These are phyloP conservation scores for Phialophora macrospora DNA, from an alignment of 2,329 filamentous ascomycete species.

Conservation along the genomic window DNA sequence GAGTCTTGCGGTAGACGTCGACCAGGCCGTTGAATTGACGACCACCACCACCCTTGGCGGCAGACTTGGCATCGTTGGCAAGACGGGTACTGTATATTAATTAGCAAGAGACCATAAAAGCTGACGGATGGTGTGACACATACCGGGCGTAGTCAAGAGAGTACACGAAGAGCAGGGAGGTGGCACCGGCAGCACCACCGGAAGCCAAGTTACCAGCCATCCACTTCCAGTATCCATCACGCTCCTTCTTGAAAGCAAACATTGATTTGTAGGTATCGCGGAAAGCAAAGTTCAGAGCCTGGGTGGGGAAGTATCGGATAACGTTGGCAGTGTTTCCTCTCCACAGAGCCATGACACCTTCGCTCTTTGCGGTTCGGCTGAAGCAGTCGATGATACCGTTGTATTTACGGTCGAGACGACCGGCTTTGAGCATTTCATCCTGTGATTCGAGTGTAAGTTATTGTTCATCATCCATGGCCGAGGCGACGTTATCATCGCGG, in stretches of 20 bases:
- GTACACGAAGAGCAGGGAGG: conserved; percentile 99
- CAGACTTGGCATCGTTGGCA: conserved; percentile 99
- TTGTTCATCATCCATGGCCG: neutral
- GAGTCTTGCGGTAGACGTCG: conserved; percentile 99
- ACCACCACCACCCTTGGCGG: conserved; percentile 87
- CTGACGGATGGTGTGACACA: neutral
- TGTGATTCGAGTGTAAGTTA: conserved; percentile 49
- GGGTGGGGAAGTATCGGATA: conserved; percentile 99
- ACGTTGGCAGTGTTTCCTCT: conserved; percentile 99
- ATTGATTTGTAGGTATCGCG: conserved; percentile 99
- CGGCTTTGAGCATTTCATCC: conserved; percentile 99
- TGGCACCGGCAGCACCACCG: conserved; percentile 99
- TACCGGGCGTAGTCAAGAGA: conserved; percentile 94
- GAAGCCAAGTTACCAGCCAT: conserved; percentile 99
- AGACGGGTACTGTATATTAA: conserved; percentile 79
- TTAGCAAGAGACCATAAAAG: conserved; percentile 9
- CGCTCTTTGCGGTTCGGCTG: conserved; percentile 82
- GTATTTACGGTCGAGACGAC: conserved; percentile 98
- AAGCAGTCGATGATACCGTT: conserved; percentile 94
- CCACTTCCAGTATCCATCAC: conserved; percentile 98
- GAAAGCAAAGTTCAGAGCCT: conserved; percentile 99
- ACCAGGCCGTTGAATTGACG: conserved; percentile 99
- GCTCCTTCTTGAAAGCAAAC: conserved; percentile 99
- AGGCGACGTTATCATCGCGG: conserved; percentile 7
- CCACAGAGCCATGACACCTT: conserved; percentile 96